Conservation (phyloP, 768 basidiomycete species). For the Lactifluus pinguis region DNA sequence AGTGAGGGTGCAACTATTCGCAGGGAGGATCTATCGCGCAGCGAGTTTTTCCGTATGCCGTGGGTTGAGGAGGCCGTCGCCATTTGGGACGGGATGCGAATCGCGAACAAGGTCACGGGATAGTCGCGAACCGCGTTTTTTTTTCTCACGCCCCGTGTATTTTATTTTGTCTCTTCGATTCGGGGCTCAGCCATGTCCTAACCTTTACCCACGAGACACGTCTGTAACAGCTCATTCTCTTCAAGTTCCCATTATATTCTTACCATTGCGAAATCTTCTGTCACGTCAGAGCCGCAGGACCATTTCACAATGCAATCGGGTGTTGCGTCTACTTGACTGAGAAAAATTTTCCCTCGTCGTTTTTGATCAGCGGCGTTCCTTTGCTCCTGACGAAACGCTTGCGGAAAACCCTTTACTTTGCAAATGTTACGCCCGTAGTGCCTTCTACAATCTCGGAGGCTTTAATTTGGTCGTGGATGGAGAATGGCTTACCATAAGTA, state of each 20-base stretch:
- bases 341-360: no score
- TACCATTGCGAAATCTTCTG: no score
- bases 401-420: neutral
- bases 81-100: slow-evolving; percentile 71
- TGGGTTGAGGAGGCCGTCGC: slow-evolving; percentile 90
- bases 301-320: neutral
- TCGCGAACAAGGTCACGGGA: slow-evolving; percentile 33
- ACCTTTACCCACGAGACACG: no score
- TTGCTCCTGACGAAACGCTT: neutral
- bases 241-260: no score
- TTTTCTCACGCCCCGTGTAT: neutral
- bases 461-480: neutral
- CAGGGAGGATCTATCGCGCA: slow-evolving; percentile 82
- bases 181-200: no score
- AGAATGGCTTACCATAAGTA: neutral
- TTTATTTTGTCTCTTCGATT: neutral
- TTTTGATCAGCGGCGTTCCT: neutral
- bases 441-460: neutral
- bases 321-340: neutral
- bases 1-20: slow-evolving; percentile 69
- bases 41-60: slow-evolving; percentile 84
- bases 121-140: neutral
- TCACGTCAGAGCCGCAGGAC: no score
- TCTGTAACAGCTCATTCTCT: no score
- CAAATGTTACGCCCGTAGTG: neutral